phyloP scores from a whole-genome alignment of 179 eudicot species.

The Gypsophila paniculata region DNA sequence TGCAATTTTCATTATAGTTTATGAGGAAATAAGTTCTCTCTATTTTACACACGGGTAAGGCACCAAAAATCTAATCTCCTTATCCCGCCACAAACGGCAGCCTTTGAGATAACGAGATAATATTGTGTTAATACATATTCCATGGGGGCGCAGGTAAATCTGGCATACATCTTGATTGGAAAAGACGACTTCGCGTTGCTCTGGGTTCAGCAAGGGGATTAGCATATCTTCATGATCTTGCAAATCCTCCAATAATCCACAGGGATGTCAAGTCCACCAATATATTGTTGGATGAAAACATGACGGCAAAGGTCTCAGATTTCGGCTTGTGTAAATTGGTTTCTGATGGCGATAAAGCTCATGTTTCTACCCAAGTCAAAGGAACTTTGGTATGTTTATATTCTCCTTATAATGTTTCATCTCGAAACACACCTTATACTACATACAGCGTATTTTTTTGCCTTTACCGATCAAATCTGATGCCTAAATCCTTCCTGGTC shows the following conservation, averaged over 20 bases:
- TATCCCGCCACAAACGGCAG: neutral
- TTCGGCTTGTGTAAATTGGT: conserved; percentile 88
- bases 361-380: conserved; percentile 91
- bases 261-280: conserved; percentile 89
- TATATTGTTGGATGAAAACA: conserved; percentile 69
- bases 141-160: conserved; percentile 55
- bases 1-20: neutral
- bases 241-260: conserved; percentile 87
- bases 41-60: neutral
- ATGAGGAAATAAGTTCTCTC: neutral
- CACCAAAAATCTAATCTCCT: neutral
- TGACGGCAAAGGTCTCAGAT: conserved; percentile 89
- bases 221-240: conserved; percentile 84
- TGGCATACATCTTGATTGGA: conserved; percentile 86
- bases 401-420: neutral
- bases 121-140: conserved; percentile 3
- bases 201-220: conserved; percentile 90
- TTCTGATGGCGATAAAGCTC: conserved; percentile 58
- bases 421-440: neutral
- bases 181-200: conserved; percentile 70
- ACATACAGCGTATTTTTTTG: neutral
- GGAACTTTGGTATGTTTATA: conserved; percentile 65
- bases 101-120: neutral
- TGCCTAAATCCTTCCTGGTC: neutral
- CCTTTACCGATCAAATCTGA: neutral